Base-by-base conservation (phyloP, 1,139 yeast genomes). In the Kurtzmaniella quercitrusa region DNA sequence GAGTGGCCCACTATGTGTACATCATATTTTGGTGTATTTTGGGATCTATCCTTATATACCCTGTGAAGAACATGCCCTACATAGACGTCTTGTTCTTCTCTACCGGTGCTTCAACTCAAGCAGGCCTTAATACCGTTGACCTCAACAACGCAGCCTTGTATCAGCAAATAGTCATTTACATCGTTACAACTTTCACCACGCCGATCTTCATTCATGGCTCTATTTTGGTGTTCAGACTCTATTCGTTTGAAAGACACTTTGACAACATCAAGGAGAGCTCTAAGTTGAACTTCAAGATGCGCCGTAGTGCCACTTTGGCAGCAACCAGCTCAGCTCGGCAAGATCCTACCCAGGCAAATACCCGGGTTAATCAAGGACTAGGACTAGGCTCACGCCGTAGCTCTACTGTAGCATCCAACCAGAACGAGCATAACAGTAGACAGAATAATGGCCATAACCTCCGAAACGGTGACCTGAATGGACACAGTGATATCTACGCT, bases 201-300 rank as follows among this genome's bases (percentile, higher is more conserved):
- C 98, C 98, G 0, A 88, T 93, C 19, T 85, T 86, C 58, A 89
- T 94, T 47, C 95, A 93, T 61, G 82, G 95, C 1, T 76, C 82
- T 1, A 68, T 93, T 37, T 81, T 89, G 16, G 81, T 89, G 52
- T 70, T 91, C n/a, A 74, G 98, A 43, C 68, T 93, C 40, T 88
- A 86, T 59, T 87, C 95, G 86, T 93, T 88, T 63, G 96, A 91
- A 59, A 77, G 90, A 50, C 79, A 85, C 54, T 90, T 94, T 61
- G 93, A 88, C 59, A 80, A 84, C 52, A 91, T 94, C 57, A 84
- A 84, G 51, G 80, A 75, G 46, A 75, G 76, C 44, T 87, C 96
- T 17, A 86, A 85, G 57, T 60, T 79, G 50, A 85, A 90, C 57
- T 85, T 81, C 58, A 77, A 80, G 58, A 83, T 88, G 87, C 77